Percentiles rank a stretch among this genome's conserved stretches.
These are phyloP conservation scores for Acidomyces sp. DNA, from an alignment of 495 filamentous ascomycete species.

Conservation along the genomic window DNA sequence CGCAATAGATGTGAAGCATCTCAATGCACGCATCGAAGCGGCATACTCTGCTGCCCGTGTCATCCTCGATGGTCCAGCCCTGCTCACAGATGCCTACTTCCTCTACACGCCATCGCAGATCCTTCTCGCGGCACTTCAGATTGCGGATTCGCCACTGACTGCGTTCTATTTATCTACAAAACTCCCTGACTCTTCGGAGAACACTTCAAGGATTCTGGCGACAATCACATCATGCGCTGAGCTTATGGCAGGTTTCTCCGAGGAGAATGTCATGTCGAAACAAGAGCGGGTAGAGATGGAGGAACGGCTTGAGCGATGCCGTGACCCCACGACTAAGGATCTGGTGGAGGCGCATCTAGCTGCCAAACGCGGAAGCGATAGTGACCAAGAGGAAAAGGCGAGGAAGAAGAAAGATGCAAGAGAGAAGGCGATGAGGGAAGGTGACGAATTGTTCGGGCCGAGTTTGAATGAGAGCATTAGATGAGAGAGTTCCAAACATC, in stretches of 20 bases:
- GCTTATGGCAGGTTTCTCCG: conserved; percentile 28
- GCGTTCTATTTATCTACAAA: conserved; percentile 63
- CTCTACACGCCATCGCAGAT: conserved; percentile 92
- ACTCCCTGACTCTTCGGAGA: conserved; percentile 29
- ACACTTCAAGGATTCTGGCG: conserved; percentile 34
- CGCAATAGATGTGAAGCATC: conserved; percentile 4
- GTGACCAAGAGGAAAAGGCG: conserved; percentile 29
- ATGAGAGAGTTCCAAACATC: too few relatives aligned
- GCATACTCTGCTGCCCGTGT: conserved; percentile 61
- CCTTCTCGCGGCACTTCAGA: conserved; percentile 63
- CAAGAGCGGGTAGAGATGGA: conserved; percentile 37
- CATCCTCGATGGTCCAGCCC: conserved; percentile 61
- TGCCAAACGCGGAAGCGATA: conserved; percentile 31
- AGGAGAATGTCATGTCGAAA: conserved; percentile 24
- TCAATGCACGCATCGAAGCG: conserved; percentile 41
- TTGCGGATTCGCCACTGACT: conserved; percentile 60
- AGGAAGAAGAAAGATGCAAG: conserved; percentile 50
- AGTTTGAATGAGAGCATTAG: conserved; percentile 18
- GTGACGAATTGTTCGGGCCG: conserved; percentile 43
- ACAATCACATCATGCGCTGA: conserved; percentile 39
- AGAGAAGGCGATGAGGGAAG: conserved; percentile 35
- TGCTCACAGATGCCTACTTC: conserved; percentile 89
- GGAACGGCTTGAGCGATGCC: conserved; percentile 54
- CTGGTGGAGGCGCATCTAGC: conserved; percentile 44
- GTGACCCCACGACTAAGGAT: conserved; percentile 54